A percentile compares a stretch with the other conserved stretches of the same genome.
These are phyloP conservation scores for Fusarium brevicatenulatum DNA, from an alignment of 2,329 filamentous ascomycete species.

Conservation along the genomic window DNA sequence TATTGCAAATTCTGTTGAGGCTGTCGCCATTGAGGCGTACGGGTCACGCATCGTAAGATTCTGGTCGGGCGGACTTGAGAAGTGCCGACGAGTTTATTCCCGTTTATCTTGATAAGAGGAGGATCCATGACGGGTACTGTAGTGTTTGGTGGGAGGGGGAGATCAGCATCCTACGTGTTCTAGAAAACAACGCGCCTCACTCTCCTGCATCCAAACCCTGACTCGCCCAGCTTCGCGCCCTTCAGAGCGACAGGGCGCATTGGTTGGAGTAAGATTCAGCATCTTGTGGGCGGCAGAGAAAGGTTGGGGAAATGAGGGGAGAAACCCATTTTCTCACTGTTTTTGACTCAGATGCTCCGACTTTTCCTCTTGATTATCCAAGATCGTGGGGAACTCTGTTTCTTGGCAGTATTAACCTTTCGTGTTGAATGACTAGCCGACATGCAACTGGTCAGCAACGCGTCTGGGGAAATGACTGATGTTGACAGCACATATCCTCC, in stretches of 20 bases:
- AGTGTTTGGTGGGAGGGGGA: background rate
- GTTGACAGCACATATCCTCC: background rate
- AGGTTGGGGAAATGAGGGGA: constrained; percentile 35
- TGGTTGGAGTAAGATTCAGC: constrained; percentile 11
- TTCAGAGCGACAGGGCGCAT: background rate
- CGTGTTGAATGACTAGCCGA: background rate
- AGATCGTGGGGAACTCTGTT: constrained; percentile 12
- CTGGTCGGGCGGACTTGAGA: background rate
- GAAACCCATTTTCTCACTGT: background rate
- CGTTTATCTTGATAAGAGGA: background rate
- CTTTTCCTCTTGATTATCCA: constrained; percentile 23
- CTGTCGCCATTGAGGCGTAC: background rate
- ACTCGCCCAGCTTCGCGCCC: background rate
- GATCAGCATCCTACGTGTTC: constrained; percentile 7
- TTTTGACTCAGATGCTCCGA: constrained; percentile 16
- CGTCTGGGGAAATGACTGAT: constrained; percentile 27
- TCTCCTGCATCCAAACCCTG: background rate
- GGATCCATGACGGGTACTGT: background rate
- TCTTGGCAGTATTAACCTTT: constrained; percentile 18
- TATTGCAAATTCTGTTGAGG: constrained; percentile 1
- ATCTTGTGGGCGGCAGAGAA: constrained; percentile 17
- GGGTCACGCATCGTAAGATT: constrained; percentile 7
- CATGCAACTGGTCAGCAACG: background rate
- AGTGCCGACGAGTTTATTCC: background rate
- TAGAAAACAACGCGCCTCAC: constrained; percentile 7